Evolutionary conservation across 345 rosid genomes (phyloP).

Genomic region (Eucalyptus guilfoylei): DNA sequence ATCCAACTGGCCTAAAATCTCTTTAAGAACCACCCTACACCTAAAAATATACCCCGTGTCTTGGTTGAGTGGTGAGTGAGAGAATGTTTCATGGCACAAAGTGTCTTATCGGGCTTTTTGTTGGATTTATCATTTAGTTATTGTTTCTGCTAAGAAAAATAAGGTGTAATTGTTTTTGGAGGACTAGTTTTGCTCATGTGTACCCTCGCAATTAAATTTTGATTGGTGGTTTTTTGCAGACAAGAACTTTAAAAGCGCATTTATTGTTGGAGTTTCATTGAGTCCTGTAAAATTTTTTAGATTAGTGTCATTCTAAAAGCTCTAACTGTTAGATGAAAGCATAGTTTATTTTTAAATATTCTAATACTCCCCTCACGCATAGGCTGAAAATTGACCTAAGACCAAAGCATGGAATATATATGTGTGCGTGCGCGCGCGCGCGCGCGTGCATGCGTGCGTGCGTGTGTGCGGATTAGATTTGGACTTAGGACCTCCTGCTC

Average conservation of each 20-base stretch:
- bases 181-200: neutral
- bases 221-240: neutral
- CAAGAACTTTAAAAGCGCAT: neutral
- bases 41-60: neutral
- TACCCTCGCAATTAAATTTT: neutral
- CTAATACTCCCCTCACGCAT: neutral
- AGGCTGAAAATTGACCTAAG: neutral
- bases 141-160: neutral
- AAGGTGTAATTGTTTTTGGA: neutral
- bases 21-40: neutral
- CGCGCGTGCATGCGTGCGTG: accelerated
- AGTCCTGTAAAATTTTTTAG: neutral
- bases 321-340: neutral
- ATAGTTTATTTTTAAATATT: neutral
- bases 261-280: neutral
- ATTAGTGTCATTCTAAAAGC: neutral
- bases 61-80: neutral
- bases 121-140: neutral
- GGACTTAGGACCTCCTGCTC: neutral
- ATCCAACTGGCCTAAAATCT: neutral
- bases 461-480: neutral
- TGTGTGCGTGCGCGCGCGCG: neutral
- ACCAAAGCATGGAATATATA: neutral
- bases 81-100: neutral
- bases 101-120: neutral